Evolutionary conservation across 768 basidiomycete genomes (phyloP).

Genomic region (Boletus sensibilis): DNA sequence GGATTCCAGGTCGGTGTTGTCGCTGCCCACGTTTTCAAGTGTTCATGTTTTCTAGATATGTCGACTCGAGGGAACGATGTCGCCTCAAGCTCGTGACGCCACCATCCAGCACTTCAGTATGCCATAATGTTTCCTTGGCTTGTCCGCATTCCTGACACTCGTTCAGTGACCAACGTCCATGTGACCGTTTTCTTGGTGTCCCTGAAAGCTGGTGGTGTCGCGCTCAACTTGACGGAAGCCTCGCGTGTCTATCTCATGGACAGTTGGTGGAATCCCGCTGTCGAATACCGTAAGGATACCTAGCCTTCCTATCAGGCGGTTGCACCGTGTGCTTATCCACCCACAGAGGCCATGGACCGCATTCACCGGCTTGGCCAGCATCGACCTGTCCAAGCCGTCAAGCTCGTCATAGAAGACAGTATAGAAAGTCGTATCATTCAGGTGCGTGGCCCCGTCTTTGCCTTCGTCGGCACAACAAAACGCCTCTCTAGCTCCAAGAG

Average conservation of each 20-base stretch:
- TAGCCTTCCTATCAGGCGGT: not conserved
- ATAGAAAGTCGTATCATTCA: constrained; percentile 96
- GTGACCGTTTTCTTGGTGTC: constrained; percentile 98
- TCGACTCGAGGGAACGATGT: constrained; percentile 94
- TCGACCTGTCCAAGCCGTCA: constrained; percentile 89
- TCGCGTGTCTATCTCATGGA: constrained; percentile 97
- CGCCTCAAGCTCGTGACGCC: constrained; percentile 91
- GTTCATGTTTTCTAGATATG: constrained; percentile 59
- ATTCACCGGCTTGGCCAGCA: constrained; percentile 96
- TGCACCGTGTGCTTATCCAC: not conserved
- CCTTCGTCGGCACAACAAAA: not conserved
- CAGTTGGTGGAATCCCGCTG: constrained; percentile 99
- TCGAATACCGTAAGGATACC: constrained; percentile 70
- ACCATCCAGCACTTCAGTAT: constrained; percentile 93
- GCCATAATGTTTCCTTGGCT: constrained; percentile 20
- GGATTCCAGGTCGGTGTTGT: constrained; percentile 73
- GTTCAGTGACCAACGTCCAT: constrained; percentile 81
- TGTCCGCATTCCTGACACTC: not conserved
- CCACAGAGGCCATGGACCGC: constrained; percentile 91
- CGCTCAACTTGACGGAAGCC: constrained; percentile 86
- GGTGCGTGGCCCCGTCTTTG: constrained; percentile 35
- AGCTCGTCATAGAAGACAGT: constrained; percentile 92
- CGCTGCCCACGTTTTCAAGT: not conserved
- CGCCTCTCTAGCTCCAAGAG: constrained; percentile 70
- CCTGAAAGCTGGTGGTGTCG: constrained; percentile 94